Evolutionary conservation across 495 filamentous ascomycete genomes (phyloP), one percentile per base, ranked within the genome.

Genomic region (Lichenothelia convexa): DNA sequence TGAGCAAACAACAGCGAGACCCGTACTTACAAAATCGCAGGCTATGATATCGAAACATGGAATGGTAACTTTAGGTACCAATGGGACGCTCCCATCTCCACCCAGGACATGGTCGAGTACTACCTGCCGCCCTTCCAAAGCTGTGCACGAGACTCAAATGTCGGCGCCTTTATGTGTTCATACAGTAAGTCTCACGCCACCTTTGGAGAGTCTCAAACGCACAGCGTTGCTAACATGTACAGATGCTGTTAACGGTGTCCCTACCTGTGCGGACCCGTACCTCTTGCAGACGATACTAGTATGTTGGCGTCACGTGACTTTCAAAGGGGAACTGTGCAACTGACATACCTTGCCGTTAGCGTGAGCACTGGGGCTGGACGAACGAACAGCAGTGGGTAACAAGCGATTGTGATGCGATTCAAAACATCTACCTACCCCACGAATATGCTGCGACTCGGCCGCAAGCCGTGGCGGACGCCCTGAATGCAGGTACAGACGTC

Each of bases 41-140:
- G 63, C 1, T 77, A 80, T 44, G 73, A 81, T 39, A 57, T 78
- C 3, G 76, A 81, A 41, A 60, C 61, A 33, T 74, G 68, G 65
- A 47, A 60, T 26, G 57, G 57, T 9, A 65, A 66, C 39, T 58
- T 55, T 3, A 58, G 70, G 0, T 63, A 71, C 32, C 64, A 60
- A 2, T 73, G 70, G 41, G 60, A 76, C 45, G 57, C 70, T 32
- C 60, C 55, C 34, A 70, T 74, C 36, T 62, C 58, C 12, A 50
- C 55, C 21, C 68, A 73, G 38, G 68, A 73, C 30, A 49, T 72
- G 11, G 46, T 59, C 0, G 68, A 71, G 21, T 73, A 70, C 39
- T 70, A 63, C 32, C 43, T 65, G 8, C 53, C 51, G 1, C 55
- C 61, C 5, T 70, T 70, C 46, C 55, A 62, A 32, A 47, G 48